A percentile compares a stretch with the other conserved stretches of the same genome.
Conservation (phyloP, 106 monocot species). For the Dioscorea alata region DNA sequence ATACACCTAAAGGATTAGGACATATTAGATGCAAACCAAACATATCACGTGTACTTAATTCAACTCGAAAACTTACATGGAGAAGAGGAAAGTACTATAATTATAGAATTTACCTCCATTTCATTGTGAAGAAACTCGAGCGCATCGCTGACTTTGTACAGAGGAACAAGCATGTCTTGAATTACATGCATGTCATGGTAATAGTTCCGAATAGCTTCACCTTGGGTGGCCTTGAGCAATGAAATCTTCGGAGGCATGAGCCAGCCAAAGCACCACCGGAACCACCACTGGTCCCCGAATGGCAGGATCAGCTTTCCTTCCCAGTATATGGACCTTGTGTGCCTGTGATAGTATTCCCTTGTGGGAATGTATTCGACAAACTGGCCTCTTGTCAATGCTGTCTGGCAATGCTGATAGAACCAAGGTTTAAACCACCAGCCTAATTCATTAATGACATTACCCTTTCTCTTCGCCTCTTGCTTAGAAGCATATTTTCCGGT, state of each 20-base stretch:
- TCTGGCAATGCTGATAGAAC: constrained; percentile 54
- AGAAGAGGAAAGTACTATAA: background rate
- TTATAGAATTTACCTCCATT: constrained; percentile 33
- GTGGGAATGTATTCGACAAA: constrained; percentile 58
- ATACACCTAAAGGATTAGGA: constrained; percentile 25
- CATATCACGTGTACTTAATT: too few relatives aligned
- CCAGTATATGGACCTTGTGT: constrained; percentile 50
- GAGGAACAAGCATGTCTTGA: constrained; percentile 5
- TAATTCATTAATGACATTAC: constrained; percentile 33
- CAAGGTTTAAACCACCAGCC: constrained; percentile 64
- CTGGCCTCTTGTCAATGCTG: constrained; percentile 33
- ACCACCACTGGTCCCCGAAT: constrained; percentile 53
- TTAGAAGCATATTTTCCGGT: constrained; percentile 43
- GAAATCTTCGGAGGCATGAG: constrained; percentile 10
- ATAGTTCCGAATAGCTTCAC: constrained; percentile 8
- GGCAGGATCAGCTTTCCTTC: constrained; percentile 52
- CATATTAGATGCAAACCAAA: too few relatives aligned
- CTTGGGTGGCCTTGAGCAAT: constrained; percentile 10
- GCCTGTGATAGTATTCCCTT: constrained; percentile 55
- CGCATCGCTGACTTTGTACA: background rate
- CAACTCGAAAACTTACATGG: too few relatives aligned
- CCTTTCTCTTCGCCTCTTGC: constrained; percentile 44
- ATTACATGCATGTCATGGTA: constrained; percentile 17
- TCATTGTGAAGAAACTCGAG: background rate
- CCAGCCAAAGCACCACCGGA: constrained; percentile 34